phyloP scores from a whole-genome alignment of 2,329 filamentous ascomycete species.

The Curvularia sp. region DNA sequence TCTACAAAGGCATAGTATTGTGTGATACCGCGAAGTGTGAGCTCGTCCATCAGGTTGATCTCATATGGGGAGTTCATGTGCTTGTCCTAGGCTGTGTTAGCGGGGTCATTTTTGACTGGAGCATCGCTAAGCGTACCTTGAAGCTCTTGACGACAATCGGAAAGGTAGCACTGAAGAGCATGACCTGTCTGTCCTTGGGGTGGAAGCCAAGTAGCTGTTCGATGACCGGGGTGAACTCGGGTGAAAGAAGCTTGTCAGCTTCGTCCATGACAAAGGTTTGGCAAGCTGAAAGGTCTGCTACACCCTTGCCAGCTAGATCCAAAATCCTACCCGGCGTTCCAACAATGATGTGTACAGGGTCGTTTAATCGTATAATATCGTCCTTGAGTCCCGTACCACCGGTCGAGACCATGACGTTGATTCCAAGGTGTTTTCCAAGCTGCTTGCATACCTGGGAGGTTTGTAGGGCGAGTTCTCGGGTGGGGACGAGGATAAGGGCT shows the following conservation, averaged over 20 bases:
- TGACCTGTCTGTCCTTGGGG: constrained; percentile 96
- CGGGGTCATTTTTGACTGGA: background rate
- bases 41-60: constrained; percentile 99
- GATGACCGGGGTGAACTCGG: constrained; percentile 96
- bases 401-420: constrained; percentile 99
- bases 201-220: constrained; percentile 95
- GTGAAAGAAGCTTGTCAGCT: constrained; percentile 94
- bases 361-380: constrained; percentile 93
- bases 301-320: constrained; percentile 93
- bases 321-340: constrained; percentile 96
- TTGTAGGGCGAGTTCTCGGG: constrained; percentile 94
- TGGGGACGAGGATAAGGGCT: constrained; percentile 94
- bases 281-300: constrained; percentile 94
- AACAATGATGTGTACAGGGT: constrained; percentile 96
- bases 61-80: constrained; percentile 97
- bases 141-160: constrained; percentile 97
- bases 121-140: constrained; percentile 58
- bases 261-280: constrained; percentile 99
- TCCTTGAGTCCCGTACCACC: constrained; percentile 94
- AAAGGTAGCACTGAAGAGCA: constrained; percentile 99
- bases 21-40: constrained; percentile 96
- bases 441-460: constrained; percentile 99
- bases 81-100: constrained; percentile 69
- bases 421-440: constrained; percentile 91
- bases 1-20: constrained; percentile 99